Percentiles rank a stretch among this genome's conserved stretches.
phyloP scores from a whole-genome alignment of 192 early-diverging fungal genomes.

The Allomyces macrogynus region DNA sequence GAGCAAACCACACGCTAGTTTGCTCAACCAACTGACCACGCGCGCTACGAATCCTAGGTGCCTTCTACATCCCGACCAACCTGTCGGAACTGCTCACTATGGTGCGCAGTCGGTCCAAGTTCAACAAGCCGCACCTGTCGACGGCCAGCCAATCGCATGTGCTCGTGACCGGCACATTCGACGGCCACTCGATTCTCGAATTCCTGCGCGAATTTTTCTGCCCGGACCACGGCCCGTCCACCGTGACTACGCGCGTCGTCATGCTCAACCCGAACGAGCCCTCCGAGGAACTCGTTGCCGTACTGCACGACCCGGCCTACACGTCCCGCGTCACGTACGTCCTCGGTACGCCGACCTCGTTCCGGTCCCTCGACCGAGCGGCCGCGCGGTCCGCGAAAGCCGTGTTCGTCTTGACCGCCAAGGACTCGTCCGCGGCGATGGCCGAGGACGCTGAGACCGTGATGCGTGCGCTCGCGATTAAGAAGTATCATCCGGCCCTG shows the following conservation, averaged over 20 bases:
- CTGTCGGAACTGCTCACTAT: conserved; percentile 40
- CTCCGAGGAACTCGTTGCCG: conserved; percentile 26
- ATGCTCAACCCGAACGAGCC: conserved; percentile 39
- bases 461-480: conserved; percentile 47
- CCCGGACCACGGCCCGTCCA: conserved; percentile 47
- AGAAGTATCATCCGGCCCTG: conserved; percentile 29
- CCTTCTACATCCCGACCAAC: conserved; percentile 42
- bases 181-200: conserved; percentile 28
- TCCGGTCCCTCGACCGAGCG: conserved; percentile 26
- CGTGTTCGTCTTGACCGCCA: conserved; percentile 43
- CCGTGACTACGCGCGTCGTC: conserved; percentile 43
- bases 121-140: conserved; percentile 21
- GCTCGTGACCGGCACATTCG: conserved; percentile 42
- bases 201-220: conserved; percentile 64
- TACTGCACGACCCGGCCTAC: conserved; percentile 45
- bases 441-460: conserved; percentile 48
- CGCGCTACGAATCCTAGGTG: not conserved
- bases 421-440: conserved; percentile 28
- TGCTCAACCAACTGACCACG: too few species aligned
- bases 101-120: conserved; percentile 35
- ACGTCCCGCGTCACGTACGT: conserved; percentile 45
- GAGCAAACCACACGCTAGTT: too few species aligned
- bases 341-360: conserved; percentile 40
- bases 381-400: conserved; percentile 2
- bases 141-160: conserved; percentile 18